These are phyloP conservation scores for Quercus ilex DNA, from an alignment of 306 rosid species.

Conservation along the genomic window DNA sequence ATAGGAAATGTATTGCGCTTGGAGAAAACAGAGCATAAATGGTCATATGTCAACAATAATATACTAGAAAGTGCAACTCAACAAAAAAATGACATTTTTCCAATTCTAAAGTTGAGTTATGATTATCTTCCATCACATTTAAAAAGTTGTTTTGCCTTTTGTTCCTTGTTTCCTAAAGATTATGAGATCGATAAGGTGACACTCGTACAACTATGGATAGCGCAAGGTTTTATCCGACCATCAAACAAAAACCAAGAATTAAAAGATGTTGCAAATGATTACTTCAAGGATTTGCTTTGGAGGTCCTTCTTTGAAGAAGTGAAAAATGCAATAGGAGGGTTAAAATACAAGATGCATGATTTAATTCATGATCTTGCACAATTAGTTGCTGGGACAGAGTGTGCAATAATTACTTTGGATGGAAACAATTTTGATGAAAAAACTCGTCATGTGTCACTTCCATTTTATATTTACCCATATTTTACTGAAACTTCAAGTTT, in stretches of 20 bases:
- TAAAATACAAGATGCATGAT: constrained; percentile 6
- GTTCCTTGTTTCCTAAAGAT: not conserved
- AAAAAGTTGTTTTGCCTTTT: constrained; percentile 21
- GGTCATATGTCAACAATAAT: constrained; percentile 36
- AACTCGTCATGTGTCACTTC: not conserved
- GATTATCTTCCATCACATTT: constrained; percentile 31
- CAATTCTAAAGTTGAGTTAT: constrained; percentile 25
- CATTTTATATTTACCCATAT: too few relatives aligned
- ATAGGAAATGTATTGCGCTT: constrained; percentile 29
- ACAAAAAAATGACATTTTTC: constrained; percentile 23
- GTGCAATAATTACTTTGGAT: not conserved
- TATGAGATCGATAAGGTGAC: not conserved
- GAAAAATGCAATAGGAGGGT: accelerated
- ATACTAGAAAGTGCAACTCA: constrained; percentile 22
- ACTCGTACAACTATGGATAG: not conserved
- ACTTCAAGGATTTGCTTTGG: constrained; percentile 2
- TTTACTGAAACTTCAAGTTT: not conserved
- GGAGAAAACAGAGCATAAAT: constrained; percentile 24
- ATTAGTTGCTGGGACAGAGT: not conserved
- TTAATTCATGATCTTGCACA: constrained; percentile 11
- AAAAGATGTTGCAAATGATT: not conserved
- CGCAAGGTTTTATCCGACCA: not conserved
- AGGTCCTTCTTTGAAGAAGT: constrained; percentile 21
- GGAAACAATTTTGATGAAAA: not conserved
- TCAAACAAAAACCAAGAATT: not conserved